Conservation (phyloP, 257 asterid genomes). For the Solanum arcanum region DNA sequence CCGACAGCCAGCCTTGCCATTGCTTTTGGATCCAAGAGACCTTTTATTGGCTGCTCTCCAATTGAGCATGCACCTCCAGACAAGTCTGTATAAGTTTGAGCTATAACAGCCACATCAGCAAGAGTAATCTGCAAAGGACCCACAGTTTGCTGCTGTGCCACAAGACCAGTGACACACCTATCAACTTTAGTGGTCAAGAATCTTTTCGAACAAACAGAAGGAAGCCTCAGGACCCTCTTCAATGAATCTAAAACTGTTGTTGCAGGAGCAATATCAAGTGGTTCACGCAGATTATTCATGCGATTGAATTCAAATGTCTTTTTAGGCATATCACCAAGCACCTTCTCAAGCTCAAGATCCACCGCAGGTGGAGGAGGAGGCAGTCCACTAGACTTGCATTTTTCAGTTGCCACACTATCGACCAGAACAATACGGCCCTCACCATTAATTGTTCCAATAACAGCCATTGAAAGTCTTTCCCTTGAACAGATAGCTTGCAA, state of each 20-base stretch:
- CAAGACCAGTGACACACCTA: conserved; percentile 93
- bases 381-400: conserved; percentile 35
- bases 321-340: conserved; percentile 96
- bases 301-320: conserved; percentile 79
- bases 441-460: conserved; percentile 77
- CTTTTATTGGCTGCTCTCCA: conserved; percentile 91
- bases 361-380: conserved; percentile 90
- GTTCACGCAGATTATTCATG: conserved; percentile 29
- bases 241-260: conserved; percentile 50
- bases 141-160: conserved; percentile 97
- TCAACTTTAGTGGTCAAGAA: conserved; percentile 93
- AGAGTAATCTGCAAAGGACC: conserved; percentile 93
- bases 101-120: conserved; percentile 85
- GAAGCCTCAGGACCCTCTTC: conserved; percentile 78
- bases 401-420: conserved; percentile 49
- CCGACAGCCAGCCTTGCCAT: conserved; percentile 94
- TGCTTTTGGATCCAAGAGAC: conserved; percentile 56
- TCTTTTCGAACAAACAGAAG: conserved; percentile 84
- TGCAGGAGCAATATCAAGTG: conserved; percentile 84
- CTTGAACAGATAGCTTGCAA: conserved; percentile 70
- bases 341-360: conserved; percentile 95
- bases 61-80: conserved; percentile 95
- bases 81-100: conserved; percentile 60
- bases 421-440: conserved; percentile 64
- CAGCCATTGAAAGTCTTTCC: conserved; percentile 93